Conservation (phyloP, 2,329 filamentous ascomycete genomes). For the Xylariaceae sp. region DNA sequence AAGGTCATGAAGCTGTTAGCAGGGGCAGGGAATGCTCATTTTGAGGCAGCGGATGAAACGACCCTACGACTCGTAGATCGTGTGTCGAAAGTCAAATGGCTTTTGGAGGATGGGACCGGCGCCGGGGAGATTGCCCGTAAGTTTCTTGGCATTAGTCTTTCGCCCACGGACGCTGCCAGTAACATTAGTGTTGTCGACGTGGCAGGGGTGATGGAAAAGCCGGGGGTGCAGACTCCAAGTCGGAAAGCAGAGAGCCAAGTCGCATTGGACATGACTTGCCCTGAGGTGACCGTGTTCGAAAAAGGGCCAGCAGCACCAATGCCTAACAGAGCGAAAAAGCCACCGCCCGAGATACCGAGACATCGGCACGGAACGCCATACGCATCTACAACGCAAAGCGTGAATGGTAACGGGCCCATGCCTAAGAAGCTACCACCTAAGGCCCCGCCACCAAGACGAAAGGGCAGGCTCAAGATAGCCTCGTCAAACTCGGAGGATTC, state of each 20-base stretch:
- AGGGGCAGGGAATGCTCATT: conserved; percentile 71
- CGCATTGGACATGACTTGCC: conserved; percentile 15
- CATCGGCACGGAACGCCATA: conserved; percentile 60
- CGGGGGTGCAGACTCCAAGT: conserved; percentile 81
- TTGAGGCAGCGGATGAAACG: conserved; percentile 80
- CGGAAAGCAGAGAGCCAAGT: conserved; percentile 48
- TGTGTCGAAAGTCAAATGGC: conserved; percentile 75
- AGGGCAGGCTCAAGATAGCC: conserved; percentile 47
- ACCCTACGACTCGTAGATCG: conserved; percentile 77
- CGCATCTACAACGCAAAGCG: conserved; percentile 20
- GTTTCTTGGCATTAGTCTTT: conserved; percentile 73
- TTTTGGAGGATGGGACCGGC: conserved; percentile 50
- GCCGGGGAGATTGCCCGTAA: conserved; percentile 60
- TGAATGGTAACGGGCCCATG: conserved; percentile 10
- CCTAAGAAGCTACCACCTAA: conserved; percentile 43
- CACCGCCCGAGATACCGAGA: conserved; percentile 60
- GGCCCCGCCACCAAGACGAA: conserved; percentile 49
- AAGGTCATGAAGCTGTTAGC: conserved; percentile 76
- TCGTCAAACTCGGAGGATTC: conserved; percentile 30
- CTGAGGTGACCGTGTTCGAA: conserved; percentile 5
- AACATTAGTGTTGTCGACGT: conserved; percentile 78
- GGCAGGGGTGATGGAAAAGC: conserved; percentile 80
- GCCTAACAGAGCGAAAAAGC: conserved; percentile 50
- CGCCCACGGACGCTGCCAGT: conserved; percentile 69
- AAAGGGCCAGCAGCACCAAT: conserved; percentile 4